A percentile compares a stretch with the other conserved stretches of the same genome.
phyloP scores from a whole-genome alignment of 169 alveolate species.

The Eimeria necatrix region DNA sequence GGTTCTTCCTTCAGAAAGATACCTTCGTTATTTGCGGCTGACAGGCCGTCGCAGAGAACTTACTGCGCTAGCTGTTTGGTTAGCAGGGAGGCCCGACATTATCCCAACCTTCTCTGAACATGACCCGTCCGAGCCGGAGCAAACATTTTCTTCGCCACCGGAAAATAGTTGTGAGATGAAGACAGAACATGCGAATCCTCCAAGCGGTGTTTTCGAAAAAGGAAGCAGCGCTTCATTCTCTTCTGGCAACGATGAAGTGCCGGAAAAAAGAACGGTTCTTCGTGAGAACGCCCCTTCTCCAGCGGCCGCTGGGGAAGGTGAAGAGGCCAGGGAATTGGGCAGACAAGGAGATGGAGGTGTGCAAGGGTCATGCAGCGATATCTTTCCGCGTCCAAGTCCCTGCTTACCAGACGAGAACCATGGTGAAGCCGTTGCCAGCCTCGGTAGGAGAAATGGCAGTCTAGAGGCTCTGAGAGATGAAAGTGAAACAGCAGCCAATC shows the following conservation, averaged over 20 bases:
- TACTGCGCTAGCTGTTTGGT: constrained; percentile 53
- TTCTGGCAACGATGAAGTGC: too few species aligned
- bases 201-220: neutral
- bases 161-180: neutral
- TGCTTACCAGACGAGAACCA: neutral
- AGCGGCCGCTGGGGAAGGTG: neutral
- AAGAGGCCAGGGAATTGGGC: neutral
- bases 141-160: neutral
- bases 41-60: constrained; percentile 58
- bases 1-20: constrained; percentile 47
- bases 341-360: neutral
- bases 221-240: too few species aligned
- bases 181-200: neutral
- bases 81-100: constrained; percentile 56
- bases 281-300: neutral
- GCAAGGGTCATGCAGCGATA: neutral
- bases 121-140: neutral
- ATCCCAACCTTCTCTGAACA: constrained; percentile 2
- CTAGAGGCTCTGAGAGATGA: too few species aligned
- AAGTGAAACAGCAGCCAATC: too few species aligned
- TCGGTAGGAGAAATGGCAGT: too few species aligned
- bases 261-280: too few species aligned
- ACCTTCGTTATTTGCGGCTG: constrained; percentile 54
- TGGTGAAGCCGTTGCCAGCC: too few species aligned
- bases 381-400: neutral